A percentile compares a stretch with the other conserved stretches of the same genome.
Evolutionary conservation across 345 rosid species (phyloP).

Genomic region (Linum trigynum): DNA sequence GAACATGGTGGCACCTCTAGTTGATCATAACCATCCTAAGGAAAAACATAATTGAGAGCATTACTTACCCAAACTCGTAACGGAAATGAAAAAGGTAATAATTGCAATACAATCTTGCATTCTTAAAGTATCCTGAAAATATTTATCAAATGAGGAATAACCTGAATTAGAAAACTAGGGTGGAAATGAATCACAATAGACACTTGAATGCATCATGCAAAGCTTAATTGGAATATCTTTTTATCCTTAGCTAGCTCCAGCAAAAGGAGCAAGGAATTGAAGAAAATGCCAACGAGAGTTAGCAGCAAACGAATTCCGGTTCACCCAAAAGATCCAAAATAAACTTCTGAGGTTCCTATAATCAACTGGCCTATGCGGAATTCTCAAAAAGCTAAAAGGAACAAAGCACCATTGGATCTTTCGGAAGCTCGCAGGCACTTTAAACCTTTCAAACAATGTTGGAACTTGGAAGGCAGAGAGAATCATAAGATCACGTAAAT

Average conservation of each 20-base stretch:
- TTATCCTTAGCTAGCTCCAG: too few relatives aligned
- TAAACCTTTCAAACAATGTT: neutral
- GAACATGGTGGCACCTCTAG: constrained; percentile 32
- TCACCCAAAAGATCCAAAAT: too few relatives aligned
- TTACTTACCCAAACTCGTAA: neutral
- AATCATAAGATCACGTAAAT: neutral
- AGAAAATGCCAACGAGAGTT: too few relatives aligned
- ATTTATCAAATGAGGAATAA: too few relatives aligned
- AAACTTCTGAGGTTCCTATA: too few relatives aligned
- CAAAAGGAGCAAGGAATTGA: too few relatives aligned
- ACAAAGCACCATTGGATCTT: neutral
- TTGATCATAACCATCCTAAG: neutral
- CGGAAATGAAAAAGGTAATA: neutral
- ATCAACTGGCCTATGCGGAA: neutral
- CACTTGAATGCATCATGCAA: too few relatives aligned
- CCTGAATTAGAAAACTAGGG: too few relatives aligned
- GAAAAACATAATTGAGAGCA: neutral
- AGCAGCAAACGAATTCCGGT: too few relatives aligned
- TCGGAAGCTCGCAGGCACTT: neutral
- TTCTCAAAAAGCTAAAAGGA: neutral
- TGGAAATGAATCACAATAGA: too few relatives aligned
- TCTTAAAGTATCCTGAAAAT: neutral
- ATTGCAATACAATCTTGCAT: neutral
- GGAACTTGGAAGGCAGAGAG: neutral
- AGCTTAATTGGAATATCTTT: too few relatives aligned